Percentiles rank a stretch among this genome's conserved stretches.
Evolutionary conservation across 176 grass and related monocot species (phyloP).

Genomic region (Avena eriantha): DNA sequence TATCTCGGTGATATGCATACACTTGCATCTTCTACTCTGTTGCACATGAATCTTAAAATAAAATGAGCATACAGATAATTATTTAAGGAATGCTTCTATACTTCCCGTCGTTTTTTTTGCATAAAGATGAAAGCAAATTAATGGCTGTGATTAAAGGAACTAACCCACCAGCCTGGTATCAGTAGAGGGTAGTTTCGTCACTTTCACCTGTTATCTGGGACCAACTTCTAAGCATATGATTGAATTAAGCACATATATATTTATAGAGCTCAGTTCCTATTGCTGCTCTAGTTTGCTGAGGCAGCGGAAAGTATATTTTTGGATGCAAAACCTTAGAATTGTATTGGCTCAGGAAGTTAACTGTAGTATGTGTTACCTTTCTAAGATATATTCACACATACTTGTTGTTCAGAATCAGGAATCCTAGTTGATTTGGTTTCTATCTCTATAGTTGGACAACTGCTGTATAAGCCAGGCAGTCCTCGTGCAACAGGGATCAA

Average conservation of each 20-base stretch:
- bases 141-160: too few relatives aligned
- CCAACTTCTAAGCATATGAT: too few relatives aligned
- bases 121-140: too few relatives aligned
- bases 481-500: background rate
- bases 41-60: background rate
- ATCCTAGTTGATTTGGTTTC: background rate
- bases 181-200: too few relatives aligned
- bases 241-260: background rate
- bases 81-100: too few relatives aligned
- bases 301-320: background rate
- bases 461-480: background rate
- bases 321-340: background rate
- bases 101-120: too few relatives aligned
- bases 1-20: background rate
- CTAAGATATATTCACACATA: background rate
- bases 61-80: background rate
- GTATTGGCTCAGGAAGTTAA: background rate
- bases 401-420: constrained; percentile 1
- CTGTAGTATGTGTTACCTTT: background rate
- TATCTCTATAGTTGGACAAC: background rate
- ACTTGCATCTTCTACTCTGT: constrained; percentile 13
- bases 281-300: background rate
- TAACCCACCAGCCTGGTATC: too few relatives aligned
- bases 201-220: too few relatives aligned
- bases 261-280: background rate